phyloP scores from a whole-genome alignment of 2,329 filamentous ascomycete species.

The Diaporthe velutina region DNA sequence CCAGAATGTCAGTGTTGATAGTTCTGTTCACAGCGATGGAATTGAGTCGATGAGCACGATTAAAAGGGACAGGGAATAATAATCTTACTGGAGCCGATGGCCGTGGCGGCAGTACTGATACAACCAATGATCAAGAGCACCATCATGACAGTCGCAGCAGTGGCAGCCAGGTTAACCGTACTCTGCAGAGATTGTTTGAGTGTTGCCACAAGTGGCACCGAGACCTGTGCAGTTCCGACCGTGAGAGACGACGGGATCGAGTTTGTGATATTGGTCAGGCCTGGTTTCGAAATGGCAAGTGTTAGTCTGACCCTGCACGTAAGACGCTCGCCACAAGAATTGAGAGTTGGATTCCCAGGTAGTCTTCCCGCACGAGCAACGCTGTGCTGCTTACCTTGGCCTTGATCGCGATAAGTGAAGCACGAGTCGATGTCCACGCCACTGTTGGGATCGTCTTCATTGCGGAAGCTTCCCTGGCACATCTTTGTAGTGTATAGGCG shows the following conservation, averaged over 20 bases:
- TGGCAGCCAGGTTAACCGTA: conserved; percentile 38
- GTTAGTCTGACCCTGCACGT: not conserved
- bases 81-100: conserved; percentile 39
- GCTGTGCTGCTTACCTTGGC: not conserved
- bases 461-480: conserved; percentile 42
- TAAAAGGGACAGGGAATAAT: too few species aligned
- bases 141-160: conserved; percentile 39
- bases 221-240: conserved; percentile 42
- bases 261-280: conserved; percentile 42
- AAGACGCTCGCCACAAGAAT: not conserved
- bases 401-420: conserved; percentile 36
- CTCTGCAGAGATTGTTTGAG: conserved; percentile 39
- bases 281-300: not conserved
- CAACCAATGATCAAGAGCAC: conserved; percentile 42
- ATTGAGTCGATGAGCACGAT: too few species aligned
- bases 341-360: not conserved
- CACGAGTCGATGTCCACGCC: conserved; percentile 37
- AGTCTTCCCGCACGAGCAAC: not conserved
- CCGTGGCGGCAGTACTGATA: conserved; percentile 36
- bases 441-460: conserved; percentile 32
- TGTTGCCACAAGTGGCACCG: conserved; percentile 42
- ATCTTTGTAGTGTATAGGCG: conserved; percentile 41
- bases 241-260: conserved; percentile 43
- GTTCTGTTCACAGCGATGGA: not conserved
- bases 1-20: not conserved